These are phyloP conservation scores for Rutstroemia sp. DNA, from an alignment of 2,329 filamentous ascomycete species.

Conservation along the genomic window DNA sequence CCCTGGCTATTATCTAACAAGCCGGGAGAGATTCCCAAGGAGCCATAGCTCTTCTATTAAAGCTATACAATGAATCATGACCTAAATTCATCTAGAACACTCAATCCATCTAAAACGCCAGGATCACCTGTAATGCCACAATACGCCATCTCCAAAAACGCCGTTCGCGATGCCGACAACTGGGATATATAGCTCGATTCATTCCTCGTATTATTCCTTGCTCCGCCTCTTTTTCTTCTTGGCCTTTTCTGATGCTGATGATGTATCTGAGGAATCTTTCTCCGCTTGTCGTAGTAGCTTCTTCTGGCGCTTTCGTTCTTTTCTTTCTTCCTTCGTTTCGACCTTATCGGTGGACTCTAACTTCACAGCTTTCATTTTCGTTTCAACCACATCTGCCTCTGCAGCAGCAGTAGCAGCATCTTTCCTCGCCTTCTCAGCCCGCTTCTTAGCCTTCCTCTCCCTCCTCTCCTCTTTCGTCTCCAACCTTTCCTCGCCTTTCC, in stretches of 20 bases:
- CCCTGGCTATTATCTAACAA: slow-evolving; percentile 78
- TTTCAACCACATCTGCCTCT: not conserved
- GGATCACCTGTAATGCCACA: slow-evolving; percentile 12
- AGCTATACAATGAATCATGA: slow-evolving; percentile 6
- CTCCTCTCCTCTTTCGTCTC: slow-evolving; percentile 27
- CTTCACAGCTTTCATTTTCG: not conserved
- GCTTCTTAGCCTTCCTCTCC: slow-evolving; percentile 32
- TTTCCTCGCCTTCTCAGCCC: slow-evolving; percentile 31
- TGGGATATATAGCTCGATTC: slow-evolving; percentile 1
- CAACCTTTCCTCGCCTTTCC: slow-evolving; percentile 30
- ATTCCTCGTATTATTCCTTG: slow-evolving; percentile 14
- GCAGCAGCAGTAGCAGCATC: slow-evolving; percentile 3
- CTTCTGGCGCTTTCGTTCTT: slow-evolving; percentile 32
- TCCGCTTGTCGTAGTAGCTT: slow-evolving; percentile 21
- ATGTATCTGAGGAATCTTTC: slow-evolving; percentile 13
- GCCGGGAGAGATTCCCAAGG: slow-evolving; percentile 62
- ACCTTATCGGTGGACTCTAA: not conserved
- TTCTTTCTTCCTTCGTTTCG: slow-evolving; percentile 33
- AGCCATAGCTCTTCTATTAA: slow-evolving; percentile 27
- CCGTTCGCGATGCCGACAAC: slow-evolving; percentile 12
- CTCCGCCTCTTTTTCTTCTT: slow-evolving; percentile 28
- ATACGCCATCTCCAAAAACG: slow-evolving; percentile 16
- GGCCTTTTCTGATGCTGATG: slow-evolving; percentile 23
- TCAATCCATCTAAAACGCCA: slow-evolving; percentile 13
- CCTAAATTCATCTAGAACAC: not conserved